Evolutionary conservation across 176 grass and related monocot species (phyloP), one percentile per base, ranked within the genome.

Genomic region (Juncus effusus): DNA sequence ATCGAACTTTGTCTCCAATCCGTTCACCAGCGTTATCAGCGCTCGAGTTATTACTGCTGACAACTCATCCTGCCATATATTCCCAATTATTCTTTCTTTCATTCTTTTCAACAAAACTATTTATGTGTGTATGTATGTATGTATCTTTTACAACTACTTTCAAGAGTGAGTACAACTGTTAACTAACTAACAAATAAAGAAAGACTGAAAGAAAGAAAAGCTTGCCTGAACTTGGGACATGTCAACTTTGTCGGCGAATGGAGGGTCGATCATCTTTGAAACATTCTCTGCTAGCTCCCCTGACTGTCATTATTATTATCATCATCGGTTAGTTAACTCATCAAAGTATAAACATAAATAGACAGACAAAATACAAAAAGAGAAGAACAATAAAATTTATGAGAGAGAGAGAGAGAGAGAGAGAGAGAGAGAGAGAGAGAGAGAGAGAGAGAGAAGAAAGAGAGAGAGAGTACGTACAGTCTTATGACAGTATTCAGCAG

Each of bases 1-100:
- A 76, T 99, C 94, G 76, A 99, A 99, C 77, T 99, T 99, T 53
- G 94, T 99, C 83, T 99, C 94, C 52, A 99, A 69, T 37, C 94
- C 94, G 70, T 99, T 89, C 62, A 99, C 94, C 73, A 99, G 79
- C 67, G 94, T 93, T 77, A 99, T 84, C 66, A 99, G 62, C 61
- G 94, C 94, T 93, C 92, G 93, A 38, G 85, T 99, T 56, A 99
- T 90, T 61, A 99, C 80, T 3, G 81, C 85, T 16, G 89, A 93
- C 76, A 99, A 99, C 61, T 99, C 94, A 78, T 93, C 94, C 94
- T 99, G 80, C 78, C 62, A 38, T 52, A 78, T 73, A 28, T 28
- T 28, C 42, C 40, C 19, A 28, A 28, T 28, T 28, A 28, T 28
- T 28, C 0, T 28, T 28, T 28, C 19, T 28, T 28, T 28, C 19